Evolutionary conservation across 2,329 filamentous ascomycete species (phyloP).

Genomic region (Aspergillus floridensis): DNA sequence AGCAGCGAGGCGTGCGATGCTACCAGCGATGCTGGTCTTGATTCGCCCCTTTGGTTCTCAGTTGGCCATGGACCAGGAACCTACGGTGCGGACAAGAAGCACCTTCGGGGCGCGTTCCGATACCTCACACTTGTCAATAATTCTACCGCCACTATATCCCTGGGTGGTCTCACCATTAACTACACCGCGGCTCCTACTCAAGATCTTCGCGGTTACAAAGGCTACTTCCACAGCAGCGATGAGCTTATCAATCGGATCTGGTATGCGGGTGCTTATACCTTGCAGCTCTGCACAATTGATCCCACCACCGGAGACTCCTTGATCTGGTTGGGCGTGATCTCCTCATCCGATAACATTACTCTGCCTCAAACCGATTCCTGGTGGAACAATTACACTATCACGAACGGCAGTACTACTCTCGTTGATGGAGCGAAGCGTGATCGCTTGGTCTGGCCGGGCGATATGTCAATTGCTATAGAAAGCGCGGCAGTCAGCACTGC

Average conservation of each 20-base stretch:
- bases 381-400: slow-evolving; percentile 32
- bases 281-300: slow-evolving; percentile 34
- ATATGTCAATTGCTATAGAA: slow-evolving; percentile 58
- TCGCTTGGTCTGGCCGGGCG: slow-evolving; percentile 58
- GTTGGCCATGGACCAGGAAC: slow-evolving; percentile 32
- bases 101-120: slow-evolving; percentile 47
- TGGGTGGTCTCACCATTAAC: slow-evolving; percentile 39
- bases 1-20: slow-evolving; percentile 47
- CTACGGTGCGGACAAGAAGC: slow-evolving; percentile 43
- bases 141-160: slow-evolving; percentile 39
- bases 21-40: slow-evolving; percentile 47
- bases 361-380: slow-evolving; percentile 23
- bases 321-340: slow-evolving; percentile 4
- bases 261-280: slow-evolving; percentile 56
- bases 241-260: slow-evolving; percentile 55
- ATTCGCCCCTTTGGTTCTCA: slow-evolving; percentile 51
- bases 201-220: slow-evolving; percentile 49
- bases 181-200: slow-evolving; percentile 40
- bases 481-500: slow-evolving; percentile 55
- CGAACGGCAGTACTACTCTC: slow-evolving; percentile 33
- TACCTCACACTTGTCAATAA: slow-evolving; percentile 49
- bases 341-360: slow-evolving; percentile 10
- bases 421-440: slow-evolving; percentile 44
- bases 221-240: slow-evolving; percentile 52
- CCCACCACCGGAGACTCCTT: slow-evolving; percentile 25